Conservation (phyloP, 1,284 basidiomycete genomes). For the Cutaneotrichosporon sp. region DNA sequence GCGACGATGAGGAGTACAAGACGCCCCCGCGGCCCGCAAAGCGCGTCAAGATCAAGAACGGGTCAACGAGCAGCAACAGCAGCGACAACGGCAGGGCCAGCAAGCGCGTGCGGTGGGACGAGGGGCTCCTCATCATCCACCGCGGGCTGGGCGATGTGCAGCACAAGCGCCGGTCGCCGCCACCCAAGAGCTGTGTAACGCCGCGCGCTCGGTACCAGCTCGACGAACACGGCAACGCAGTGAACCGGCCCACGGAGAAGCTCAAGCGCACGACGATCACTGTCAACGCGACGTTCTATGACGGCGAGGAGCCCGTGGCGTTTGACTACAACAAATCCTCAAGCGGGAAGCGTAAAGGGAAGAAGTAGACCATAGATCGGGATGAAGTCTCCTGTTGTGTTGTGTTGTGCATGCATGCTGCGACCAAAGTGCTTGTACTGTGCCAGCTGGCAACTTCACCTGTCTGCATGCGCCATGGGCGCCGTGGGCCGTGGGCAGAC, state of each 20-base stretch:
- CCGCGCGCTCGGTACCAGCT: slow-evolving; percentile 61
- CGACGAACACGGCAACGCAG: slow-evolving; percentile 73
- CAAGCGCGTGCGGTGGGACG: slow-evolving; percentile 71
- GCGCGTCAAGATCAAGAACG: slow-evolving; percentile 41
- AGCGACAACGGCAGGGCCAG: slow-evolving; percentile 19
- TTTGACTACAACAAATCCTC: slow-evolving; percentile 10
- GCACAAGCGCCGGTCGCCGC: neutral
- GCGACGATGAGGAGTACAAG: slow-evolving; percentile 75
- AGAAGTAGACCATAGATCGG: slow-evolving; percentile 10
- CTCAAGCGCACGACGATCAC: slow-evolving; percentile 67
- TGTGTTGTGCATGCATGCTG: neutral
- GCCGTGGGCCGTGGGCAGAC: no score
- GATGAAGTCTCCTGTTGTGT: neutral
- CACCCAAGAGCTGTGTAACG: slow-evolving; percentile 16
- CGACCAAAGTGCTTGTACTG: no score
- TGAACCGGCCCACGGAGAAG: slow-evolving; percentile 63
- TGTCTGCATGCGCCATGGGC: no score
- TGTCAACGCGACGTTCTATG: slow-evolving; percentile 79
- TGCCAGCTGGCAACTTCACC: no score
- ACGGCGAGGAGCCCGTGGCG: slow-evolving; percentile 61
- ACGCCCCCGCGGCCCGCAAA: slow-evolving; percentile 58
- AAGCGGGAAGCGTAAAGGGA: slow-evolving; percentile 12
- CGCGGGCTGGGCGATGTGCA: slow-evolving; percentile 10
- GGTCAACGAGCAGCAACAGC: slow-evolving; percentile 20
- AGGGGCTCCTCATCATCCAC: slow-evolving; percentile 58